A percentile compares a stretch with the other conserved stretches of the same genome.
phyloP scores from a whole-genome alignment of 2,329 filamentous ascomycete genomes.

The Hansfordia pulvinata region DNA sequence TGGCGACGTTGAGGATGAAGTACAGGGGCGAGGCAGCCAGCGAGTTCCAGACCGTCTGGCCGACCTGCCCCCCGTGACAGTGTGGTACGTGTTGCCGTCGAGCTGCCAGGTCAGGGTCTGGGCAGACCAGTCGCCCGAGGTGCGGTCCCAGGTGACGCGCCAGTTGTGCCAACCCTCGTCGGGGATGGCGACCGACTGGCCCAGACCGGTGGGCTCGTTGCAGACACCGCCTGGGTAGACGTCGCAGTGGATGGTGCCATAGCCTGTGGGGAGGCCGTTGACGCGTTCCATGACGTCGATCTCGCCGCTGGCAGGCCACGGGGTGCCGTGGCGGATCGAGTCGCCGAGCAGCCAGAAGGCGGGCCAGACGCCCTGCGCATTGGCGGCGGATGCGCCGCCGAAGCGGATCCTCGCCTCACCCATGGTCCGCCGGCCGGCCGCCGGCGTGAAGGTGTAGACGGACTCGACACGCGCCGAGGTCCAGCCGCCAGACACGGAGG shows the following conservation, averaged over 20 bases:
- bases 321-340: conserved; percentile 27
- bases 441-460: conserved; percentile 28
- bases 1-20: conserved; percentile 33
- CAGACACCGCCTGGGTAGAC: conserved; percentile 27
- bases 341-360: conserved; percentile 39
- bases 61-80: conserved; percentile 24
- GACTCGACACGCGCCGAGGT: conserved; percentile 36
- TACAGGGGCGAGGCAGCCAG: conserved; percentile 27
- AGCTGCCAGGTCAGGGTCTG: conserved; percentile 35
- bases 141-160: conserved; percentile 31
- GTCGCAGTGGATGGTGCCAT: conserved; percentile 35
- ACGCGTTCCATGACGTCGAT: conserved; percentile 36
- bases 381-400: conserved; percentile 20
- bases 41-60: conserved; percentile 27
- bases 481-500: conserved; percentile 26
- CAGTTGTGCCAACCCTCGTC: conserved; percentile 34
- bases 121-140: conserved; percentile 24
- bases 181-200: conserved; percentile 21
- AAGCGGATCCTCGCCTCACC: conserved; percentile 31
- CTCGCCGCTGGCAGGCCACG: conserved; percentile 36
- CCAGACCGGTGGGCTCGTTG: conserved; percentile 30
- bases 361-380: conserved; percentile 37
- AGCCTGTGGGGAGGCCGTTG: conserved; percentile 28
- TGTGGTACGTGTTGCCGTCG: conserved; percentile 28
- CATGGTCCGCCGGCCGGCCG: conserved; percentile 23